Evolutionary conservation across 2,329 filamentous ascomycete species (phyloP).

Genomic region (Geoglossum cookeanum): DNA sequence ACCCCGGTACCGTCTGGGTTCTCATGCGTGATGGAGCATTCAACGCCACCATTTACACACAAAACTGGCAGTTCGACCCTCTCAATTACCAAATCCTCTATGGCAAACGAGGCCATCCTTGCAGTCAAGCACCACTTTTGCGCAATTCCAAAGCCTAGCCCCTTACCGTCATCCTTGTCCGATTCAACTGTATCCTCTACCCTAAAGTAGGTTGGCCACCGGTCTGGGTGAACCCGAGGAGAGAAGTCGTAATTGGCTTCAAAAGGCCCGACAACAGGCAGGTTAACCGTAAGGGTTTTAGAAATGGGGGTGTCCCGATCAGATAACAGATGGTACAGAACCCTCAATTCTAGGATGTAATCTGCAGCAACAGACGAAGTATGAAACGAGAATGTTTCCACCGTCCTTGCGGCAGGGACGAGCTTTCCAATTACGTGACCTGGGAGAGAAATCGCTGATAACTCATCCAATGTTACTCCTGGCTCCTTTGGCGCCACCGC

Average conservation of each 20-base stretch:
- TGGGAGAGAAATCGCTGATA: constrained; percentile 14
- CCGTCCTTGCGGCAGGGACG: constrained; percentile 15
- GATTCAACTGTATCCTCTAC: constrained; percentile 24
- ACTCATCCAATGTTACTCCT: constrained; percentile 5
- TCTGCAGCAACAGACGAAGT: constrained; percentile 21
- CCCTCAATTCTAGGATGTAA: constrained; percentile 35
- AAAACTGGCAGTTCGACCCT: constrained; percentile 45
- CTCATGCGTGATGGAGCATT: constrained; percentile 28
- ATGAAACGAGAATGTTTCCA: constrained; percentile 20
- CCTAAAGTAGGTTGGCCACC: constrained; percentile 79
- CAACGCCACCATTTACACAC: constrained; percentile 40
- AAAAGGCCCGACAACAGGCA: constrained; percentile 67
- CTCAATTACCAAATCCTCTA: constrained; percentile 40
- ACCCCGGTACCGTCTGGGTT: constrained; percentile 13
- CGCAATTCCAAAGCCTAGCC: constrained; percentile 39
- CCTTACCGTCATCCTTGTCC: constrained; percentile 17
- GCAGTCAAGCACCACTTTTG: constrained; percentile 70
- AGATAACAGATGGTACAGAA: constrained; percentile 58
- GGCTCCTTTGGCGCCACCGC: constrained; percentile 8
- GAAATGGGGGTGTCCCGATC: constrained; percentile 67
- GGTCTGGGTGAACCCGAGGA: constrained; percentile 54
- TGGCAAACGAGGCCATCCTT: constrained; percentile 54
- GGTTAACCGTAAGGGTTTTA: constrained; percentile 47
- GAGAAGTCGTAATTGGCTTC: constrained; percentile 80
- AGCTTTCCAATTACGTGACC: constrained; percentile 20